Evolutionary conservation across 2,329 filamentous ascomycete species (phyloP), one percentile per base, ranked within the genome.

Genomic region (Fusarium oxysporum): DNA sequence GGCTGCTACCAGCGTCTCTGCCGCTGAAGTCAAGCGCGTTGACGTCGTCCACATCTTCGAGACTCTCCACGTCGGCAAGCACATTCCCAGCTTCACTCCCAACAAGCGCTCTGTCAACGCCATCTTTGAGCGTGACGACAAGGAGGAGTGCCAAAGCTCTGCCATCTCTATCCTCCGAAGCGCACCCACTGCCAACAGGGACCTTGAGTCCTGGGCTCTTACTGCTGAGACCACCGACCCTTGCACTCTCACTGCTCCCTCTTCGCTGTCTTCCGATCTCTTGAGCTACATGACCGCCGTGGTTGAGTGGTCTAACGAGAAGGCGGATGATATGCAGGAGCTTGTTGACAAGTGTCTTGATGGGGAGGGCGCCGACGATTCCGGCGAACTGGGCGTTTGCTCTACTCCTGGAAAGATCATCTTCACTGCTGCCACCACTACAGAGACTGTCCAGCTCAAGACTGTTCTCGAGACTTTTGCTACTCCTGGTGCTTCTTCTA

Each of bases 21-120:
- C 71, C 19, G 13, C 57, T 23, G 14, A 58, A 6, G 55, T 73
- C 35, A 21, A 64, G 33, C 48, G 30, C 0, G 67, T 73, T 21
- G 62, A 73, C 2, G 70, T 73, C 19, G 58, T 73, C 19, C 70
- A 71, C 58, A 54, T 71, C 62, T 33, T 73, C 14, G 51, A 73
- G 62, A 59, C 58, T 25, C 70, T 73, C 13, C 63, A 73, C 23
- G 54, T 71, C 37, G 47, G 41, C 32, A 38, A 59, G 19, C 66
- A 72, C n/a, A 55, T 60, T 4, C 43, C 62, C 62, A 56, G 37
- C 33, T 61, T 68, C 25, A 64, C 48, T 0, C 62, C 62, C 40
- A 67, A 73, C 50, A 73, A 73, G 71, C 70, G 66, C 54, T 35
- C n/a, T 23, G 14, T 63, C 32, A 54, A 65, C 6, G 66, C 65